Conservation (phyloP, 352 stramenopile genomes). For the Globisporangium splendens region DNA sequence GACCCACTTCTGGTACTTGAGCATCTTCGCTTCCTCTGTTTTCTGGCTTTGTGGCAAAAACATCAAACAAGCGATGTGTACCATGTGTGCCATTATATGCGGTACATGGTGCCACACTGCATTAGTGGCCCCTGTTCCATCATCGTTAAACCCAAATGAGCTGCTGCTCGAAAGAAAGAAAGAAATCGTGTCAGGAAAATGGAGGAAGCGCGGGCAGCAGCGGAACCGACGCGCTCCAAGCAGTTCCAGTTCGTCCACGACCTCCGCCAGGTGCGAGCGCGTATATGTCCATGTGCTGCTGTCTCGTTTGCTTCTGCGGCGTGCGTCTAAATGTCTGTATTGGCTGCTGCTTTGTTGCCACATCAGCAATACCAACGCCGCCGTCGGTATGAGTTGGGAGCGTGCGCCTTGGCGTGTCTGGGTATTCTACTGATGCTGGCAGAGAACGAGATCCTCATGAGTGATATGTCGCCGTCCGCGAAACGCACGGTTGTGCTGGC, state of each 20-base stretch:
- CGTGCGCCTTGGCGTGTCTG: conserved; percentile 37
- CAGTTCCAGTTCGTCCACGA: conserved; percentile 22
- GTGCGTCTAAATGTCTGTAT: too few species aligned
- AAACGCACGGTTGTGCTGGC: conserved; percentile 13
- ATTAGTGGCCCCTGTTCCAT: not conserved
- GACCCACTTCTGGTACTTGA: conserved; percentile 83
- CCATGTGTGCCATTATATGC: too few species aligned
- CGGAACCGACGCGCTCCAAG: conserved; percentile 3
- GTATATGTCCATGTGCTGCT: not conserved
- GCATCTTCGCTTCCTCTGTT: conserved; percentile 26
- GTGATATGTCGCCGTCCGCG: not conserved
- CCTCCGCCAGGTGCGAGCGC: conserved; percentile 10
- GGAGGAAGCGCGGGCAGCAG: conserved; percentile 4
- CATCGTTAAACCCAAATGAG: conserved; percentile 2
- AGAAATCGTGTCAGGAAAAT: not conserved
- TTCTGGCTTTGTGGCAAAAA: not conserved
- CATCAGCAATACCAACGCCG: conserved; percentile 45
- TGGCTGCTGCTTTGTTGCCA: too few species aligned
- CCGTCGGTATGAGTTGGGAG: conserved; percentile 44
- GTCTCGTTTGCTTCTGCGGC: not conserved
- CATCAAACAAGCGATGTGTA: too few species aligned
- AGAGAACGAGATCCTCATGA: conserved; percentile 59
- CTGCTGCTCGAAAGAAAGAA: too few species aligned
- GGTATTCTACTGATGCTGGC: conserved; percentile 64
- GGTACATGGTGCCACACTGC: not conserved